Evolutionary conservation across 2,329 filamentous ascomycete genomes (phyloP), one percentile per base, ranked within the genome.

Genomic region (Fusarium staphyleae): DNA sequence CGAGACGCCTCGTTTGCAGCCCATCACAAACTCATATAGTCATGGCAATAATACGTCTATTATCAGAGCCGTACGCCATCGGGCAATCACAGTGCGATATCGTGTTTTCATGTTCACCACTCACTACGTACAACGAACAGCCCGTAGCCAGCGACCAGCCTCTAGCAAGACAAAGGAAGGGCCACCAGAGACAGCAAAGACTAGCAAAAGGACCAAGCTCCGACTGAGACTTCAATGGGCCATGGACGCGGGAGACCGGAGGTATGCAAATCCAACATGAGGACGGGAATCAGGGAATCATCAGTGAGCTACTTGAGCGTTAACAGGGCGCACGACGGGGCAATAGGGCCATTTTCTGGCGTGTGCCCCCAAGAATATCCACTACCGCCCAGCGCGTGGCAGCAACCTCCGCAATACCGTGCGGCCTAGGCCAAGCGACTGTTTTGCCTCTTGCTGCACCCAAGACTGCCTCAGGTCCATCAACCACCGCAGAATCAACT

Each of bases 321-420:
- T 46, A 57, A 37, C 54, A 50, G 39, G 44, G 53, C 53, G 51
- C 41, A 54, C 42, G 30, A 62, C 39, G 53, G 58, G 45, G 42
- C 14, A 34, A 24, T 37, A 39, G 40, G 37, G 39, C 37, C 46
- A 49, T 18, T 30, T 19, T 36, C 19, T 11, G 29, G 45, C 36
- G 45, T 41, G 45, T 41, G 47, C 44, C 10, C 18, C 32, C 26
- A 18, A 40, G 37, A 40, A 56, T 26, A 41, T 57, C 57, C 57
- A 60, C 56, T 34, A 41, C 36, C 55, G 44, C 43, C 52, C 36
- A 55, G 54, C 57, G 40, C 40, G 40, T 59, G 16, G 28, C 52
- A 48, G 48, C 32, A 54, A 53, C 48, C 54, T 57, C 55, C 53
- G 53, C 47, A 58, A 46, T 51, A 24, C 22, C 22, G 22, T 24